phyloP scores from a whole-genome alignment of 495 filamentous ascomycete species.

The Podospora appendiculata region DNA sequence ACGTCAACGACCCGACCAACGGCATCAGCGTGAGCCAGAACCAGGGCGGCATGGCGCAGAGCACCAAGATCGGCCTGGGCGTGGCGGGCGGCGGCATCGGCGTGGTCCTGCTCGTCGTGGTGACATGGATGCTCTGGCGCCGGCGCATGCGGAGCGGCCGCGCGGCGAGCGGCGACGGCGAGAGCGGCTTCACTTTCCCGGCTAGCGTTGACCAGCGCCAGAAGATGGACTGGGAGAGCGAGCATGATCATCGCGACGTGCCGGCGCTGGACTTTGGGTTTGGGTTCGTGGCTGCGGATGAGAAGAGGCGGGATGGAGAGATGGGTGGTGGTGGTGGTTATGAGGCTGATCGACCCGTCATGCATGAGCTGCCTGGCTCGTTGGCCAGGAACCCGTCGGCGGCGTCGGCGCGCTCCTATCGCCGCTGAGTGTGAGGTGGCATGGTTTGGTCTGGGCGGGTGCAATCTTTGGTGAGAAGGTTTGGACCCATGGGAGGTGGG shows the following conservation, averaged over 20 bases:
- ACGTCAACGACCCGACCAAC: not conserved
- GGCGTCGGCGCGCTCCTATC: not conserved
- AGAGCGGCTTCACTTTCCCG: not conserved
- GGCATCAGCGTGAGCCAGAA: not conserved
- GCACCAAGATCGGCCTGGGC: conserved; percentile 15
- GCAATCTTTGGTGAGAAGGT: no score
- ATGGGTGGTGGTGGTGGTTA: not conserved
- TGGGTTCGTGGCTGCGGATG: not conserved
- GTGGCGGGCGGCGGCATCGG: conserved; percentile 12
- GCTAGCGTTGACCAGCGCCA: conserved; percentile 6
- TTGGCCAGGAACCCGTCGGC: not conserved
- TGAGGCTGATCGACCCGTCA: not conserved
- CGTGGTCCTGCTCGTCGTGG: not conserved
- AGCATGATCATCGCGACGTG: conserved; percentile 10
- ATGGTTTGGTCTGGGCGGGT: no score
- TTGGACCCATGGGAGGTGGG: no score
- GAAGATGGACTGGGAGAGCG: conserved; percentile 21
- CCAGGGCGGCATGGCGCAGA: not conserved
- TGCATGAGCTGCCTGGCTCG: not conserved
- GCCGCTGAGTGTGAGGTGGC: no score
- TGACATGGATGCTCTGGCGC: conserved; percentile 7
- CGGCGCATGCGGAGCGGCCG: conserved; percentile 9
- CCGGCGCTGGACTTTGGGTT: conserved; percentile 19
- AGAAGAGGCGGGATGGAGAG: not conserved
- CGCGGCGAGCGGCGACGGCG: not conserved